Conservation (phyloP, 2,329 filamentous ascomycete genomes). For the Aspergillus sergii region DNA sequence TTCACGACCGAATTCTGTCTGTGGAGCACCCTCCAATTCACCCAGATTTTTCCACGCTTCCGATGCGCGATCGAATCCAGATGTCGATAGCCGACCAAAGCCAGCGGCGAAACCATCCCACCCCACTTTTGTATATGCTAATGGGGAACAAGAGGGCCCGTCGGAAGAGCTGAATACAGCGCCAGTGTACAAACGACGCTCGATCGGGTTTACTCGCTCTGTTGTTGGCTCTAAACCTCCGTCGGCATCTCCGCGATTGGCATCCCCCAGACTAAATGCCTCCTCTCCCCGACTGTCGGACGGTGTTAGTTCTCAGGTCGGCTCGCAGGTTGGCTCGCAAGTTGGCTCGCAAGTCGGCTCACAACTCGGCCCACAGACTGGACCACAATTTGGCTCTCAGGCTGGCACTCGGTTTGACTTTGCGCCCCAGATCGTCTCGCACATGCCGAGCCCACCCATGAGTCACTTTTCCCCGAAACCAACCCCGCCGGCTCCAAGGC, state of each 20-base stretch:
- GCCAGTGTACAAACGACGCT: conserved; percentile 29
- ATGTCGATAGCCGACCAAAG: conserved; percentile 33
- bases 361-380: conserved; percentile 18
- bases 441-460: conserved; percentile 24
- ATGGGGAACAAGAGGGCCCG: conserved; percentile 38
- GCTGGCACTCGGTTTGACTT: conserved; percentile 20
- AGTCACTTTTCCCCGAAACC: conserved; percentile 20
- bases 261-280: conserved; percentile 32
- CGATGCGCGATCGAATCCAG: conserved; percentile 63
- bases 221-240: conserved; percentile 23
- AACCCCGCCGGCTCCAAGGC: conserved; percentile 21
- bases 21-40: conserved; percentile 36
- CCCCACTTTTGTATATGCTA: conserved; percentile 41
- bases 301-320: conserved; percentile 14
- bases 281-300: conserved; percentile 28
- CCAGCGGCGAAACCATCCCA: conserved; percentile 28
- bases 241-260: conserved; percentile 34
- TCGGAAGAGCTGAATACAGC: conserved; percentile 25
- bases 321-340: conserved; percentile 20
- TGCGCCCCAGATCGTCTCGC: conserved; percentile 20
- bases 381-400: conserved; percentile 17
- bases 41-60: conserved; percentile 92
- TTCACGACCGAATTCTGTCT: conserved; percentile 38
- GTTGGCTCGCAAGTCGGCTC: conserved; percentile 23
- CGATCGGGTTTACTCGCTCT: conserved; percentile 33